Evolutionary conservation across 208 protist genomes (phyloP), one percentile per base, ranked within the genome.

Genomic region (Crithidia mellificae): DNA sequence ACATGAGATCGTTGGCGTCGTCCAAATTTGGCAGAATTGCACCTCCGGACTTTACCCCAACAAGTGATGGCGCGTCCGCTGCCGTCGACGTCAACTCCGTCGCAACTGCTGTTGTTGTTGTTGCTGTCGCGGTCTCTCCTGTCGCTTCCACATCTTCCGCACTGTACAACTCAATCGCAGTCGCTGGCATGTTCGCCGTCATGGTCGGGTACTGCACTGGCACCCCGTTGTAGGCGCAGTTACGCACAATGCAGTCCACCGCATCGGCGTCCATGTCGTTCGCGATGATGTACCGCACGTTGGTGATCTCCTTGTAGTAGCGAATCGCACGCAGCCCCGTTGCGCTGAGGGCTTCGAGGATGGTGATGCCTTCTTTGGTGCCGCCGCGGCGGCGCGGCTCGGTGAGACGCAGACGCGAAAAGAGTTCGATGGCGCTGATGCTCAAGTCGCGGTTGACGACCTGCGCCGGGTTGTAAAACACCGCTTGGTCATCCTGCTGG

Each of bases 401-500:
- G 11, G 70, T 41, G 43, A 71, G 52, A 3, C 88, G 79, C 22
- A 77, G 51, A 7, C 72, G 71, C 0, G 77, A 67, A 67, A 98
- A 99, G 25, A 85, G 81, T 53, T 90, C 84, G 24, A 99, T 86
- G 38, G 84, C 92, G 43, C 97, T 86, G 27, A 98, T 93, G 59
- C 97, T 99, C 41, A 99, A 61, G 78, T 99, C 98, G 20, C 98
- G 85, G 74, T 99, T 99, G 19, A 99, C 96, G 22, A 98, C 95
- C 72, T 99, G 97, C 17, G 96, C 97, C 2, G 94, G 95, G 73
- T 99, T 99, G 87, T 99, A 99, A 72, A 99, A 99, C 22, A 98
- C 96, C 3, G 95, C 80, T 68, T 96, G 93, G 32, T 77, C 83
- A 24, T 88, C 81, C 14, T 68, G 56, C 17, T 51, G 46, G 20